Conservation (phyloP, 345 rosid genomes). For the Nephelium lappaceum region DNA sequence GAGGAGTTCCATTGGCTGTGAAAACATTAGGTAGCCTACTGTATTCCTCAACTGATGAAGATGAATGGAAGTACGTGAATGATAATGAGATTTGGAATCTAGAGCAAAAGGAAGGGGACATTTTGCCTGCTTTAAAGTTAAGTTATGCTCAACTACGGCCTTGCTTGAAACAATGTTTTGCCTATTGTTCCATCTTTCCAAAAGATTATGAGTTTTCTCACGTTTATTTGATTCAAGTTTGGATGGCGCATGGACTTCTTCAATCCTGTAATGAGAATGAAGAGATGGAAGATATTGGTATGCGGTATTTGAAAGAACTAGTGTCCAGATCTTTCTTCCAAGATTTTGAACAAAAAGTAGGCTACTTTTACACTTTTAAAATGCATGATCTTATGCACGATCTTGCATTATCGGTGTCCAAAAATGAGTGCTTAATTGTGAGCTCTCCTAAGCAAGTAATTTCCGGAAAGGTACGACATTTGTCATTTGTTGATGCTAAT, state of each 20-base stretch:
- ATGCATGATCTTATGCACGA: conserved; percentile 46
- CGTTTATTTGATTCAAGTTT: neutral
- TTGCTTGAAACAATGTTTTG: neutral
- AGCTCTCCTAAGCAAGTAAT: neutral
- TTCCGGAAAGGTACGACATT: conserved; percentile 17
- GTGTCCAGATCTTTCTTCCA: conserved; percentile 37
- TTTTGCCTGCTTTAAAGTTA: conserved; percentile 19
- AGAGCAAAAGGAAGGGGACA: neutral
- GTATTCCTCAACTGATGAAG: neutral
- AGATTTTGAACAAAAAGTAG: neutral
- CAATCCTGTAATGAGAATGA: neutral
- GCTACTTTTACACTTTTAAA: neutral
- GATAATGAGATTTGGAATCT: conserved; percentile 26
- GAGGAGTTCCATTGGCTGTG: conserved; percentile 35
- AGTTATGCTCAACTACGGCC: conserved; percentile 19
- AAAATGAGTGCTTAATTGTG: conserved; percentile 11
- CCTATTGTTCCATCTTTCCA: conserved; percentile 19
- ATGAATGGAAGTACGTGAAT: conserved; percentile 18
- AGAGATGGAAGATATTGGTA: conserved; percentile 18
- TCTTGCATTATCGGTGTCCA: conserved; percentile 20
- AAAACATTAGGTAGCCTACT: conserved; percentile 27
- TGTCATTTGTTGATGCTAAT: conserved; percentile 8
- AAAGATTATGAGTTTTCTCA: neutral
- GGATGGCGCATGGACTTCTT: conserved; percentile 26
- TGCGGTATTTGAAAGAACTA: conserved; percentile 20